These are phyloP conservation scores for Curvularia lunata DNA, from an alignment of 2,329 filamentous ascomycete genomes.

Conservation along the genomic window DNA sequence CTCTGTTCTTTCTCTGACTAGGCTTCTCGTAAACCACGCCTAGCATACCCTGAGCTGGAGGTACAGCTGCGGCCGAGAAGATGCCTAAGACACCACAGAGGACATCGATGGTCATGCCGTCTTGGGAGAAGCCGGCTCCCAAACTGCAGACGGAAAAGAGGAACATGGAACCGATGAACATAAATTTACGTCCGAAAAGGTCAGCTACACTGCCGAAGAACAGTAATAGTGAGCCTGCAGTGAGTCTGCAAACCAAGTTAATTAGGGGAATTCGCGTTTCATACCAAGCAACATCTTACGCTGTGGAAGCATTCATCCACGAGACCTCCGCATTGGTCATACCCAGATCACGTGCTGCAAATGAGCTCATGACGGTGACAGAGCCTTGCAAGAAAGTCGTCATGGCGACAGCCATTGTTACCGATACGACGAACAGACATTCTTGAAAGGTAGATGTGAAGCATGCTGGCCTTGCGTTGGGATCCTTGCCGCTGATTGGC, in stretches of 20 bases:
- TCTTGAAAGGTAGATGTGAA: constrained; percentile 69
- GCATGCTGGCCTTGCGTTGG: constrained; percentile 58
- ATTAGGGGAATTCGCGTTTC: background rate
- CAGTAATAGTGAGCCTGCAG: constrained; percentile 68
- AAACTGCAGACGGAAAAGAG: constrained; percentile 65
- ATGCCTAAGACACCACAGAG: constrained; percentile 69
- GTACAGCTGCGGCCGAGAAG: constrained; percentile 68
- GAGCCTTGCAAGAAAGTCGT: constrained; percentile 65
- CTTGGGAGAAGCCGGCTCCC: constrained; percentile 65
- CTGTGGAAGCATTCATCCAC: constrained; percentile 69
- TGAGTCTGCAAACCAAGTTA: constrained; percentile 53
- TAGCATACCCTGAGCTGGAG: constrained; percentile 68
- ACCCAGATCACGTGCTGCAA: constrained; percentile 63
- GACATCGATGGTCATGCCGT: constrained; percentile 65
- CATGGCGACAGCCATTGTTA: constrained; percentile 71
- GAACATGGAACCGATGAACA: constrained; percentile 67
- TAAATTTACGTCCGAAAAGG: constrained; percentile 66
- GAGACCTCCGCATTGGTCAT: constrained; percentile 72
- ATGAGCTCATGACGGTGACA: constrained; percentile 67
- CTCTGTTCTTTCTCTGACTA: constrained; percentile 66
- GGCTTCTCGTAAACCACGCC: constrained; percentile 69
- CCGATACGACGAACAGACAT: constrained; percentile 68
- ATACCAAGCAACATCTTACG: constrained; percentile 47
- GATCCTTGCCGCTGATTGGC: constrained; percentile 37
- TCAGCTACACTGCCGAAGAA: constrained; percentile 71